A percentile compares a stretch with the other conserved stretches of the same genome.
phyloP scores from a whole-genome alignment of 495 filamentous ascomycete genomes.

The Aspergillus olivimuriae region DNA sequence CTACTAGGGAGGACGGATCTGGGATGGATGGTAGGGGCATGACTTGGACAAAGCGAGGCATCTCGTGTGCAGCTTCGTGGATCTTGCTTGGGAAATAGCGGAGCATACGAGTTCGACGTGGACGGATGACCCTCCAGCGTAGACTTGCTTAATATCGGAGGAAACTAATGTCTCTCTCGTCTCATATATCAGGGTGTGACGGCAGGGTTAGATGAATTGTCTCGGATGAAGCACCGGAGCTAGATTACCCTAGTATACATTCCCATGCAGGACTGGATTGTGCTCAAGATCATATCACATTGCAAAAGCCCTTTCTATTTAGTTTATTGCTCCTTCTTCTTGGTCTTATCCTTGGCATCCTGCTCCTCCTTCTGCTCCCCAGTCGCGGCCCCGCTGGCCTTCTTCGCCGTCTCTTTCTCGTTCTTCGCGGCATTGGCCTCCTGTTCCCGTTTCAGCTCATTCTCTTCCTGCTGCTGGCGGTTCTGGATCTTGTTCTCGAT shows the following conservation, averaged over 20 bases:
- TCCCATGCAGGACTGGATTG: slow-evolving; percentile 17
- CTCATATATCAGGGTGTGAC: no score
- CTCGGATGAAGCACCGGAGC: not conserved
- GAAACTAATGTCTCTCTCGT: no score
- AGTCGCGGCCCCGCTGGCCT: slow-evolving; percentile 50
- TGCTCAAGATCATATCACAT: slow-evolving; percentile 28
- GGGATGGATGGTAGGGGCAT: no score
- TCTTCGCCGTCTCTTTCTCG: slow-evolving; percentile 59
- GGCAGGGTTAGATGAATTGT: not conserved
- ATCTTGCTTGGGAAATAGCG: no score
- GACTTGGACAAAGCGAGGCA: no score
- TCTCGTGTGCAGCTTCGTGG: no score
- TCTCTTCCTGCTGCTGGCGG: slow-evolving; percentile 91
- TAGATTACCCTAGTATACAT: slow-evolving; percentile 24
- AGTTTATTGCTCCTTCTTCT: slow-evolving; percentile 49
- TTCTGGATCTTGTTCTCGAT: slow-evolving; percentile 99
- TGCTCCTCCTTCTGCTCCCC: slow-evolving; percentile 64
- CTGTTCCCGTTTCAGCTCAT: slow-evolving; percentile 75
- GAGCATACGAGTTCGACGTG: no score
- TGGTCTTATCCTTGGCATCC: slow-evolving; percentile 52
- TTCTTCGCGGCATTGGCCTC: slow-evolving; percentile 47
- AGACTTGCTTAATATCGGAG: no score
- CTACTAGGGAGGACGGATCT: no score
- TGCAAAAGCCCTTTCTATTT: slow-evolving; percentile 14
- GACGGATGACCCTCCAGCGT: no score